Evolutionary conservation across 345 rosid genomes (phyloP), one percentile per base, ranked within the genome.

Genomic region (Euphorbia pulcherrima): DNA sequence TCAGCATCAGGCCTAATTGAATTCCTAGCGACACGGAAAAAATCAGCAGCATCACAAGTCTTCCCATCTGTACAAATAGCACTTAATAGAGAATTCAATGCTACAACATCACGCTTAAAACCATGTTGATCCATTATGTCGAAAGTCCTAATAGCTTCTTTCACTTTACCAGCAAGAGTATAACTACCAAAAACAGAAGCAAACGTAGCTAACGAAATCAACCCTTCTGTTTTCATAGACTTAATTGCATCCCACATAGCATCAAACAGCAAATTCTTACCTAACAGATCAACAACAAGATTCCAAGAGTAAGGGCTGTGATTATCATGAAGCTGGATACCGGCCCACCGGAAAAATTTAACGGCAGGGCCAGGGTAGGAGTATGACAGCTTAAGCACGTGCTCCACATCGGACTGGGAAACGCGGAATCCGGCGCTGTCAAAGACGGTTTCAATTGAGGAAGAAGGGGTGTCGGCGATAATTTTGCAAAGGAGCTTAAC

Each of bases 261-360:
- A n/a, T 85, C 86, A 62, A 87, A 87, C 51, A 80, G 71, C 5
- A 18, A 70, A 56, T 85, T 83, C 80, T 85, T 87, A 9, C 89
- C 89, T 57, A 87, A 65, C 54, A 87, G 63, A 74, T 87, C 89
- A 46, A 87, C 87, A n/a, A 83, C 84, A 11, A 87, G 83, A 59
- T 87, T 87, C 92, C 92, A 87, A 0, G 89, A 74, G 35, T 87
- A 87, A 3, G 89, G 87, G 67, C 87, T 83, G 60, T 83, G 92
- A 11, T 72, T 71, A 58, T 79, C 78, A 28, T 46, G 51, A 28
- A 87, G 78, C 62, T 74, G 83, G 69, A 69, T 62, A 64, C 84
- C 87, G 10, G 87, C 65, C 92, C 92, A 87, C 17, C 92, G 79
- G 71, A 85, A 87, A 79, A 85, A 87, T 82, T 82, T 85, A 65